These are phyloP conservation scores for Suillus lakei DNA, from an alignment of 768 basidiomycete species.

Conservation along the genomic window DNA sequence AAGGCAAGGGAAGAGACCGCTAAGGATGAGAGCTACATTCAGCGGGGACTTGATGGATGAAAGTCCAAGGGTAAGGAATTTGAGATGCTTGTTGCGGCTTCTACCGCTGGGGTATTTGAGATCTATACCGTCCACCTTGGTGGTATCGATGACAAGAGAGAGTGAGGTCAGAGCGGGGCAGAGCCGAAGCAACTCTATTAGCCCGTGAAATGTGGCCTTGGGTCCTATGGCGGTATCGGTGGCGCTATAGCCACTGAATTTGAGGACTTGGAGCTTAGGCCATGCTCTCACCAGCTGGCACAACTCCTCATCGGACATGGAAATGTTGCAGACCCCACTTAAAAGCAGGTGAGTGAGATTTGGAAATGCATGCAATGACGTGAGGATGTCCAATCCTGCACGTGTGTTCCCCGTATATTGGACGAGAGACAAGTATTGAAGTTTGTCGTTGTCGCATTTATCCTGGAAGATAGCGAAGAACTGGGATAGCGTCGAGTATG, in stretches of 20 bases:
- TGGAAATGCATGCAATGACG: not conserved
- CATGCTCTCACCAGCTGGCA: slow-evolving; percentile 22
- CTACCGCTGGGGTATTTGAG: not conserved
- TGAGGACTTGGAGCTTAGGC: slow-evolving; percentile 27
- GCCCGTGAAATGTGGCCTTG: slow-evolving; percentile 20
- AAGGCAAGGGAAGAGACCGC: slow-evolving; percentile 21
- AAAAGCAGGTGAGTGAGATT: not conserved
- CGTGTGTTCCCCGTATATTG: accelerated
- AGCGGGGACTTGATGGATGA: slow-evolving; percentile 18
- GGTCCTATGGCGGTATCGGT: slow-evolving; percentile 20
- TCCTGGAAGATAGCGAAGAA: not conserved
- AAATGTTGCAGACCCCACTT: slow-evolving; percentile 18
- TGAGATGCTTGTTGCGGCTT: not conserved
- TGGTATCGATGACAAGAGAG: slow-evolving; percentile 27
- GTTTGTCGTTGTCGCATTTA: not conserved
- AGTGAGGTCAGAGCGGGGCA: slow-evolving; percentile 21
- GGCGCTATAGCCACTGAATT: slow-evolving; percentile 19
- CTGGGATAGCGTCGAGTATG: not conserved
- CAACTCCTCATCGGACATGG: slow-evolving; percentile 21
- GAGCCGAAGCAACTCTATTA: slow-evolving; percentile 14
- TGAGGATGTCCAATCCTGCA: not conserved
- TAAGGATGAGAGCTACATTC: slow-evolving; percentile 17
- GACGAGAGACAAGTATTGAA: not conserved
- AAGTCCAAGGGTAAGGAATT: slow-evolving; percentile 23
- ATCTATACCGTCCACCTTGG: not conserved